These are phyloP conservation scores for Monosporascus sp. DNA, from an alignment of 2,329 filamentous ascomycete species.

Conservation along the genomic window DNA sequence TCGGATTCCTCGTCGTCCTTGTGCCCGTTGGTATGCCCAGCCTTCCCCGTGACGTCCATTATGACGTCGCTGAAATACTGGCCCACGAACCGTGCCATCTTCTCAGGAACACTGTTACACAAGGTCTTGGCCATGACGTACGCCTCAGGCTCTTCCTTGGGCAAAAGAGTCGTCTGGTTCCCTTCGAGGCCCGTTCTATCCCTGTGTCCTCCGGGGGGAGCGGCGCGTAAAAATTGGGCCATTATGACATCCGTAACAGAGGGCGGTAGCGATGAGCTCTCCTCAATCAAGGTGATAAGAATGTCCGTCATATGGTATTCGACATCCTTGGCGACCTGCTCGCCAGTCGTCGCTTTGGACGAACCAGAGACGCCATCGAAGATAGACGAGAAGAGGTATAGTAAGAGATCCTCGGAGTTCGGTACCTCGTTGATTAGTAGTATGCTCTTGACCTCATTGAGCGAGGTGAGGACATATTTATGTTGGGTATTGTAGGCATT, in stretches of 20 bases:
- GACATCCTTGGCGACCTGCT: slow-evolving; percentile 86
- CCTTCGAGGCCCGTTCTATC: slow-evolving; percentile 60
- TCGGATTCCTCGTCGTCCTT: slow-evolving; percentile 58
- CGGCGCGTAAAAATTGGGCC: slow-evolving; percentile 89
- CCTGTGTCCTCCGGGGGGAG: slow-evolving; percentile 61
- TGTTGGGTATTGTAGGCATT: slow-evolving; percentile 92
- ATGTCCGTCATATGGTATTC: slow-evolving; percentile 88
- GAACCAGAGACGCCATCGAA: slow-evolving; percentile 88
- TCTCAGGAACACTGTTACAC: slow-evolving; percentile 83
- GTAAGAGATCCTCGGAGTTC: slow-evolving; percentile 71
- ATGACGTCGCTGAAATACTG: slow-evolving; percentile 98
- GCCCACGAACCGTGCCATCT: slow-evolving; percentile 90
- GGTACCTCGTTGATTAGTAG: slow-evolving; percentile 86
- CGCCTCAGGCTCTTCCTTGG: slow-evolving; percentile 83
- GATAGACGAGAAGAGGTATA: slow-evolving; percentile 78
- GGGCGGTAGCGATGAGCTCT: slow-evolving; percentile 69
- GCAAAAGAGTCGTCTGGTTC: slow-evolving; percentile 76
- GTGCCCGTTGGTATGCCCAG: slow-evolving; percentile 50
- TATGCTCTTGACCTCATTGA: slow-evolving; percentile 92
- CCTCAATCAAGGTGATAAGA: slow-evolving; percentile 80
- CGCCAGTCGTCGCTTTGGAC: slow-evolving; percentile 68
- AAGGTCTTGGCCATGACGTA: slow-evolving; percentile 97
- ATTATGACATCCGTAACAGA: slow-evolving; percentile 90
- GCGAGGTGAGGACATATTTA: slow-evolving; percentile 81
- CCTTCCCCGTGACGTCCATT: slow-evolving; percentile 70